phyloP scores from a whole-genome alignment of 23 red algal species.

The Chondrus crispus region DNA sequence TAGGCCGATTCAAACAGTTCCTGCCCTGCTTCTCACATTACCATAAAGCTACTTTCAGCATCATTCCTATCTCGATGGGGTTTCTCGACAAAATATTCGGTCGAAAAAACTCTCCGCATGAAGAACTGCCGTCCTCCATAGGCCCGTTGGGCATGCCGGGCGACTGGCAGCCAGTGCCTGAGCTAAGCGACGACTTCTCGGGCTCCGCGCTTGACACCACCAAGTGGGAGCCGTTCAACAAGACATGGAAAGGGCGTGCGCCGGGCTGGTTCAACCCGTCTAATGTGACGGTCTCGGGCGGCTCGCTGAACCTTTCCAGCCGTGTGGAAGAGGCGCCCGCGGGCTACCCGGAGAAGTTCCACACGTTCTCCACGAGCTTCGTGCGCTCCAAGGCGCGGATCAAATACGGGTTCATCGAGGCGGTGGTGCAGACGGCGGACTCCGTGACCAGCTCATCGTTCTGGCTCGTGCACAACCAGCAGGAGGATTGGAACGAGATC shows the following conservation, averaged over 20 bases:
- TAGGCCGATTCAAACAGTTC: no score
- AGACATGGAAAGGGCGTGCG: constrained; percentile 38
- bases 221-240: constrained; percentile 51
- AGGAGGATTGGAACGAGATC: constrained; percentile 48
- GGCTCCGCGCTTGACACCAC: background rate
- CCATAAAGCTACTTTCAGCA: no score
- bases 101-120: no score
- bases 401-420: constrained; percentile 40
- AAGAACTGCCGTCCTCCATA: no score
- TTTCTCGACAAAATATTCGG: no score
- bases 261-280: constrained; percentile 44
- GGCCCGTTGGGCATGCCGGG: background rate
- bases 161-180: background rate
- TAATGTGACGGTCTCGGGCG: constrained; percentile 19
- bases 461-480: constrained; percentile 43
- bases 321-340: constrained; percentile 6
- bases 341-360: background rate
- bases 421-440: constrained; percentile 13
- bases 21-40: no score
- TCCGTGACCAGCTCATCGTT: constrained; percentile 19
- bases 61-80: no score
- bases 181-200: constrained; percentile 28
- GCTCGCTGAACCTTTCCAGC: background rate
- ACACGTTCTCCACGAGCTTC: constrained; percentile 52
- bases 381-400: constrained; percentile 39